Conservation (phyloP, 768 basidiomycete species). For the Psilocybe cyanescens region DNA sequence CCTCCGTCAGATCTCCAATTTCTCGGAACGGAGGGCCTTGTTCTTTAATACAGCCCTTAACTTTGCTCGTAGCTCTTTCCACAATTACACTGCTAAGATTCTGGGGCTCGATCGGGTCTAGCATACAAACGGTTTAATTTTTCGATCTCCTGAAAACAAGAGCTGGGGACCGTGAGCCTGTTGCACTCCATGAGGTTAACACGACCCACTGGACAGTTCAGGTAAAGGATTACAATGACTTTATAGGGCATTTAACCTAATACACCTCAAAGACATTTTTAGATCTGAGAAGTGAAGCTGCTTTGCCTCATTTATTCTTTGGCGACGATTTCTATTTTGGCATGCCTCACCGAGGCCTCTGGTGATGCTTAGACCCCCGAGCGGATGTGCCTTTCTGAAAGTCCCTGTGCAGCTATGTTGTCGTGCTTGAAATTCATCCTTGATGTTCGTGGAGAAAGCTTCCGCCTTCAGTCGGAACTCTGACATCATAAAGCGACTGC, state of each 20-base stretch:
- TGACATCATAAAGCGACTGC: not conserved
- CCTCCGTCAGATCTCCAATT: not conserved
- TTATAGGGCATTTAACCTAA: not conserved
- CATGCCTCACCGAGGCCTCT: not conserved
- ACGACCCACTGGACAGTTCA: not conserved
- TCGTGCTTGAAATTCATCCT: not conserved
- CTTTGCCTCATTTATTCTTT: slow-evolving; percentile 12
- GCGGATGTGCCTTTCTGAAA: too few relatives aligned
- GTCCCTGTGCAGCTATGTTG: not conserved
- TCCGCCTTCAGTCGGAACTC: not conserved
- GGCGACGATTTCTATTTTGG: not conserved
- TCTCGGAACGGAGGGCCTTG: not conserved
- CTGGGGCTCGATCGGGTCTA: not conserved
- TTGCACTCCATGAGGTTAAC: slow-evolving; percentile 9
- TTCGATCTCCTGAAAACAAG: slow-evolving; percentile 1
- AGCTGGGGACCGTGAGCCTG: not conserved
- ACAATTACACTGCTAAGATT: not conserved
- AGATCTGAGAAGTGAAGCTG: not conserved
- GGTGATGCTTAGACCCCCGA: not conserved
- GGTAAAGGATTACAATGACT: not conserved
- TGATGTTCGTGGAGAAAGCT: not conserved
- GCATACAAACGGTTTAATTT: not conserved
- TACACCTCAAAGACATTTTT: not conserved
- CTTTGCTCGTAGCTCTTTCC: not conserved
- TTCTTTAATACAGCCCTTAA: not conserved